A percentile compares a stretch with the other conserved stretches of the same genome.
Evolutionary conservation across 345 rosid species (phyloP).

Genomic region (Lagerstroemia speciosa): DNA sequence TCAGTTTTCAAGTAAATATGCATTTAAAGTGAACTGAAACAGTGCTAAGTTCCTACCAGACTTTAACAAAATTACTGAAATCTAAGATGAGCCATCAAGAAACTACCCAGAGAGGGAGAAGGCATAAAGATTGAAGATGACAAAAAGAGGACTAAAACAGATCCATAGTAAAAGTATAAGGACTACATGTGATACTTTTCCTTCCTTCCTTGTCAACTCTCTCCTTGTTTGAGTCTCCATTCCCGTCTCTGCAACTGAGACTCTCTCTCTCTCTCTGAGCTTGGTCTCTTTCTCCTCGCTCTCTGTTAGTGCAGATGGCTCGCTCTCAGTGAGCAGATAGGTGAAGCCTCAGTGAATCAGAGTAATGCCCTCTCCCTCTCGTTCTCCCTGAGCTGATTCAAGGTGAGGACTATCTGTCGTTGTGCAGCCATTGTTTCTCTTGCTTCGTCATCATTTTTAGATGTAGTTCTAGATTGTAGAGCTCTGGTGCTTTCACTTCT

Average conservation of each 20-base stretch:
- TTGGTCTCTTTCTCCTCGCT: background rate
- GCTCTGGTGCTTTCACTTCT: background rate
- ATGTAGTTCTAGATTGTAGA: background rate
- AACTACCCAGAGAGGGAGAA: no score
- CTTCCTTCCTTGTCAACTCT: background rate
- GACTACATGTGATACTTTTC: background rate
- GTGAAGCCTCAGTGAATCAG: background rate
- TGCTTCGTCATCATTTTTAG: background rate
- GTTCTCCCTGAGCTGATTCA: background rate
- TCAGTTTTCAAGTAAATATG: no score
- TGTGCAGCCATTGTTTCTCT: background rate
- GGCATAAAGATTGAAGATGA: no score
- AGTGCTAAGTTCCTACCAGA: no score
- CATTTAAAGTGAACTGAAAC: no score
- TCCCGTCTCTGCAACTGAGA: background rate
- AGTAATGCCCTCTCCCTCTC: background rate
- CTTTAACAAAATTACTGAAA: no score
- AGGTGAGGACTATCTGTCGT: background rate
- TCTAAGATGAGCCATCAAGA: no score
- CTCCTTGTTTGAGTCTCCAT: background rate
- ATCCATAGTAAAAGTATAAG: background rate
- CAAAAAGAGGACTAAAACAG: background rate
- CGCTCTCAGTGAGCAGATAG: background rate
- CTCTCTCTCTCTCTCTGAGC: slow-evolving; percentile 1
- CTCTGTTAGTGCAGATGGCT: background rate